Conservation (phyloP, 73 alveolate genomes). For the Paramecium primaurelia region DNA sequence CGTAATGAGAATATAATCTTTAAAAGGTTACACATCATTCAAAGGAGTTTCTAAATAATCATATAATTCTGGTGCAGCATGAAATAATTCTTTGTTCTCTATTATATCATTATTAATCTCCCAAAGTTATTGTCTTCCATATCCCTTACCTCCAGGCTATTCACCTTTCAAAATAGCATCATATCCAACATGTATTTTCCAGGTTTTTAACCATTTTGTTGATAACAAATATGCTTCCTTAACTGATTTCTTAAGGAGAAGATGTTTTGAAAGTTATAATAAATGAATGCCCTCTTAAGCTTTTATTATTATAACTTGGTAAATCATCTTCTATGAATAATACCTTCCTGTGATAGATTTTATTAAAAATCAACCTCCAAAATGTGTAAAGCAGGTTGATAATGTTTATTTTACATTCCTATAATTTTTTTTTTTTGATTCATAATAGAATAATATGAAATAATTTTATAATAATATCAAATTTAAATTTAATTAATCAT, state of each 20-base stretch:
- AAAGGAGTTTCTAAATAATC: neutral
- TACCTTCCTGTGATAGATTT: neutral
- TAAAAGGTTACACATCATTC: neutral
- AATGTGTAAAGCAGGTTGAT: neutral
- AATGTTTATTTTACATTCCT: neutral
- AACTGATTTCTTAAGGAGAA: neutral
- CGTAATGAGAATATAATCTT: neutral
- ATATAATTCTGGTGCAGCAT: neutral
- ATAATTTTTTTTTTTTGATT: neutral
- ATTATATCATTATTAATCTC: neutral
- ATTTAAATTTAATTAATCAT: neutral
- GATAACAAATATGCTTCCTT: conserved; percentile 11
- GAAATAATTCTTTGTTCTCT: neutral
- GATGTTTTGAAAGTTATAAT: neutral
- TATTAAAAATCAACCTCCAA: neutral
- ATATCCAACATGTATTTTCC: conserved; percentile 37
- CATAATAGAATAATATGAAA: neutral
- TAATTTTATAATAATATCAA: neutral
- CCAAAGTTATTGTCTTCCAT: neutral
- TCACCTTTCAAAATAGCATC: conserved; percentile 18
- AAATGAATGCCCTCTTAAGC: neutral
- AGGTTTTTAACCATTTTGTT: neutral
- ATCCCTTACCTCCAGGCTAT: conserved; percentile 5
- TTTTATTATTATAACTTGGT: neutral
- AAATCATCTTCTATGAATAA: no score